phyloP scores from a whole-genome alignment of 495 filamentous ascomycete species.

The Delitschia confertaspora region DNA sequence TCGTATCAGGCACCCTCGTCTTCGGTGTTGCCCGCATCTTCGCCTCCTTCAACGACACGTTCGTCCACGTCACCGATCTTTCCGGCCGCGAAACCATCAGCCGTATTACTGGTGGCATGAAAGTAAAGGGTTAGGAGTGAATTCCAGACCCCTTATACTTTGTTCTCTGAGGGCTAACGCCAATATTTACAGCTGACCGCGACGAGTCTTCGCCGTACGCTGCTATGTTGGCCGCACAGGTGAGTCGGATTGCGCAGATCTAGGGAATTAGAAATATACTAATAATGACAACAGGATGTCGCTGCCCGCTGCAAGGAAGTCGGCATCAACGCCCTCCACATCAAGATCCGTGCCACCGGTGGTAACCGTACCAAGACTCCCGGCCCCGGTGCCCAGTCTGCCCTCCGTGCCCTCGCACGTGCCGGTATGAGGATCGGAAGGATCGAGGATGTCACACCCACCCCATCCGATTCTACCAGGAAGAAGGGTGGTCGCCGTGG shows the following conservation, averaged over 20 bases:
- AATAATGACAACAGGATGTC: constrained; percentile 68
- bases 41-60: constrained; percentile 97
- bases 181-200: constrained; percentile 61
- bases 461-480: constrained; percentile 95
- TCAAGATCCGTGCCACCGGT: constrained; percentile 99
- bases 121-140: constrained; percentile 64
- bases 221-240: constrained; percentile 98
- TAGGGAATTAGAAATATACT: too few species aligned
- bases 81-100: constrained; percentile 96
- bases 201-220: constrained; percentile 99
- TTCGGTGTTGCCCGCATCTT: constrained; percentile 99
- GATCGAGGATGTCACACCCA: constrained; percentile 99
- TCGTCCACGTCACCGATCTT: constrained; percentile 98
- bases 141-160: background rate
- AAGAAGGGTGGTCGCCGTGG: constrained; percentile 99
- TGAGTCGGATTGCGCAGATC: constrained; percentile 66
- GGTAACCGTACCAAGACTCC: constrained; percentile 99
- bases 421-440: constrained; percentile 98
- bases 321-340: constrained; percentile 96
- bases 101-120: constrained; percentile 99
- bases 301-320: constrained; percentile 97
- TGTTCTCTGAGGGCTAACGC: background rate
- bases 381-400: constrained; percentile 95
- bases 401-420: constrained; percentile 95
- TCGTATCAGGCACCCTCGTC: constrained; percentile 57